Base-by-base conservation (phyloP, 345 rosid genomes). In the Firmiana major region DNA sequence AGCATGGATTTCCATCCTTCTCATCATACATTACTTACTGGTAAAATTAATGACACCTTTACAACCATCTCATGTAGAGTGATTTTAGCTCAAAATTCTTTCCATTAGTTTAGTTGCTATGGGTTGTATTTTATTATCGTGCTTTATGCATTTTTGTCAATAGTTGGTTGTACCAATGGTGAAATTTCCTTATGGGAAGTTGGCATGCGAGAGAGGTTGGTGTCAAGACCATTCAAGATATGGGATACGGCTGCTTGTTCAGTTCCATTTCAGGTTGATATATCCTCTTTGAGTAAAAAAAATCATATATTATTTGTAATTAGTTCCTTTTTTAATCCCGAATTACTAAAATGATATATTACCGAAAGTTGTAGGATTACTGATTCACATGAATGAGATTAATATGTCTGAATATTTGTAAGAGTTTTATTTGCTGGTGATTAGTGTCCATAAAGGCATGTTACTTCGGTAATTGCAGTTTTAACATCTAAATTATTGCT, bases 1-100 rank as follows among this genome's bases (percentile, higher is more conserved):
- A 91, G 93, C 93, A 83, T 91, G 91, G 95, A 91, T 81, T 91
- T 91, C 83, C 95, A 88, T 79, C 92, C 95, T 82, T 78, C 87
- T 67, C 88, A 82, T 70, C 85, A 84, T 22, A 77, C 85, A 0
- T 72, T 87, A 78, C 95, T 91, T 82, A 88, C 85, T 67, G 94
- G 94, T 91, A 91, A 34, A 62, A 73, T 66, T 53, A 55, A 67
- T 65, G 17, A 68, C 48, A n/a, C 9, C 65, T 49, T 16, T 60
- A 5, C 31, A n/a, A 17, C 16, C 17, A 43, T 68, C 51, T 38
- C 59, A 19, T 16, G 19, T 12, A 15, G 19, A 58, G 4, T 13
- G 3, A 28, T 60, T 63, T 46, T 48, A 38, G 73, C 59, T 62
- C 36, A 49, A 49, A 42, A 36, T 31, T 75, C 63, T 6, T 54